phyloP scores from a whole-genome alignment of 352 stramenopile genomes.

The Plasmopara muralis region DNA sequence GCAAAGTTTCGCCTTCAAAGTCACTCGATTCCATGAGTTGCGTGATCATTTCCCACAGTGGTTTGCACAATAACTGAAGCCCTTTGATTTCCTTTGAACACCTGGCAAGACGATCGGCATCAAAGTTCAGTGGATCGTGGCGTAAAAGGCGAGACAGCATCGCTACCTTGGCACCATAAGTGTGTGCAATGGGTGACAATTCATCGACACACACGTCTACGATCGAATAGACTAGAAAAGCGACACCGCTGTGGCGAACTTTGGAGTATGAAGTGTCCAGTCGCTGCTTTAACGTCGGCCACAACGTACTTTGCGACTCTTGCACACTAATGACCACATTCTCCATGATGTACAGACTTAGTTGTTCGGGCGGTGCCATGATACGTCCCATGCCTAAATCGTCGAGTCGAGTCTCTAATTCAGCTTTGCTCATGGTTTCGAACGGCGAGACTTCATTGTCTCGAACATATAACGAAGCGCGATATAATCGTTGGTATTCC shows the following conservation, averaged over 20 bases:
- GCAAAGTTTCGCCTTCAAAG: conserved; percentile 60
- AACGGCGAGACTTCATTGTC: conserved; percentile 44
- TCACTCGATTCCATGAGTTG: conserved; percentile 65
- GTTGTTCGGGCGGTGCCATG: conserved; percentile 70
- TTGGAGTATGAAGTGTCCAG: conserved; percentile 79
- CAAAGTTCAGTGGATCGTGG: conserved; percentile 51
- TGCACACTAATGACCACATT: conserved; percentile 75
- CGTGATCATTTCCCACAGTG: conserved; percentile 60
- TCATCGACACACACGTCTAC: conserved; percentile 80
- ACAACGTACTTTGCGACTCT: conserved; percentile 41
- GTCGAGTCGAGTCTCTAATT: conserved; percentile 50
- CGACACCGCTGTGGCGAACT: conserved; percentile 63
- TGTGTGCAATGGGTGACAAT: conserved; percentile 66
- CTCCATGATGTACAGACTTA: conserved; percentile 70
- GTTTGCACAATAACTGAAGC: conserved; percentile 67
- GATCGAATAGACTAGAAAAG: conserved; percentile 74
- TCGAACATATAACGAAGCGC: conserved; percentile 53
- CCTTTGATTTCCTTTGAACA: conserved; percentile 70
- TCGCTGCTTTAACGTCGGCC: conserved; percentile 50
- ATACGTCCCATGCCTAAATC: conserved; percentile 51
- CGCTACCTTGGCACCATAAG: conserved; percentile 61
- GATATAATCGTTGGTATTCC: conserved; percentile 70
- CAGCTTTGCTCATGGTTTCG: conserved; percentile 57
- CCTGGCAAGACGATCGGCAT: conserved; percentile 47
- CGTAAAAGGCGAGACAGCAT: conserved; percentile 61